Conservation (phyloP, 768 basidiomycete genomes). For the Pulveroboletus sp. region DNA sequence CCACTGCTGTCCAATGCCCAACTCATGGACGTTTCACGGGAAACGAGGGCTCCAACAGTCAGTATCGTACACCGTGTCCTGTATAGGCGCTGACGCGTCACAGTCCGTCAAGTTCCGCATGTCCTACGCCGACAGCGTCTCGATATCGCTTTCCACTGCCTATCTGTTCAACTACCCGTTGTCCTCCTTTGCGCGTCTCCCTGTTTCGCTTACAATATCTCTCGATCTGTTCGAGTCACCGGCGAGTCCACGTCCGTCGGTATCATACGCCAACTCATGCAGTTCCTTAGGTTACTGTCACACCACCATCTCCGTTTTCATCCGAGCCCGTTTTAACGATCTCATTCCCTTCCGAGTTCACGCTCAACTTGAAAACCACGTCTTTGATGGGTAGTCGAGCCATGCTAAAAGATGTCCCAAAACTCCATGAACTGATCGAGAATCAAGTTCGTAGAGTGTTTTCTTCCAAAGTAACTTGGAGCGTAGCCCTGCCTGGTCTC, state of each 20-base stretch:
- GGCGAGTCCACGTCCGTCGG: conserved; percentile 37
- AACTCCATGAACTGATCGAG: conserved; percentile 91
- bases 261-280: background rate
- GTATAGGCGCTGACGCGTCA: conserved; percentile 14
- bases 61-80: conserved; percentile 8
- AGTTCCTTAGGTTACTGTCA: conserved; percentile 51
- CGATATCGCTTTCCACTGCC: conserved; percentile 78
- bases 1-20: conserved; percentile 74
- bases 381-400: conserved; percentile 94
- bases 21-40: conserved; percentile 27
- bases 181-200: conserved; percentile 76
- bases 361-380: conserved; percentile 79
- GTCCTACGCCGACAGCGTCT: conserved; percentile 77
- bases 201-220: conserved; percentile 76
- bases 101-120: conserved; percentile 83
- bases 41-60: conserved; percentile 28
- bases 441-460: conserved; percentile 72
- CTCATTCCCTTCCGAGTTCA: conserved; percentile 80
- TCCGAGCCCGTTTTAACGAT: conserved; percentile 61
- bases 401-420: conserved; percentile 96
- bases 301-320: conserved; percentile 54
- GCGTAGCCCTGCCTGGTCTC: conserved; percentile 64
- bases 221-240: conserved; percentile 69
- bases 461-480: conserved; percentile 59
- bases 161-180: conserved; percentile 84